Percentiles rank a stretch among this genome's conserved stretches.
These are phyloP conservation scores for Brassica napus DNA, from an alignment of 345 rosid genomes.

Conservation along the genomic window DNA sequence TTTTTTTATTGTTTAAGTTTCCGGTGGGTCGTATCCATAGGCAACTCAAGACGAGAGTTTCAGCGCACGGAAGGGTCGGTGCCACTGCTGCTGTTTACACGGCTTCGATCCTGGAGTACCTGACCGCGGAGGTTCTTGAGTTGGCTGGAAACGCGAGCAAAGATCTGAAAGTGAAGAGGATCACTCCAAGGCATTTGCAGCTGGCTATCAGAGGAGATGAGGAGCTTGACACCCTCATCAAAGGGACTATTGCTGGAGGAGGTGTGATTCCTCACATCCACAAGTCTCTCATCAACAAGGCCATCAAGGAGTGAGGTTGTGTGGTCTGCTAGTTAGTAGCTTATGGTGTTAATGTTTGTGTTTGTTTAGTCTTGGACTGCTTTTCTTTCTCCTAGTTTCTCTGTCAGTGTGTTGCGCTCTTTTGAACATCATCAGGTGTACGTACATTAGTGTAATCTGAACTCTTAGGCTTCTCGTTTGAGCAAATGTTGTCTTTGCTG, in stretches of 20 bases:
- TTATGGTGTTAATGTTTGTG: not conserved
- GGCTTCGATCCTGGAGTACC: conserved; percentile 38
- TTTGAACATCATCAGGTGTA: conserved; percentile 36
- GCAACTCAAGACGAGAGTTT: conserved; percentile 58
- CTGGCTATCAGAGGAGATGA: not conserved
- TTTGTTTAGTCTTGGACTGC: not conserved
- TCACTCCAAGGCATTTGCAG: not conserved
- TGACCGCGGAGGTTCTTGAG: not conserved
- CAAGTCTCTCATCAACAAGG: not conserved
- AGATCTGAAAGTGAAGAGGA: conserved; percentile 3
- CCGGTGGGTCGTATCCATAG: conserved; percentile 83
- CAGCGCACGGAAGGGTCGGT: conserved; percentile 73
- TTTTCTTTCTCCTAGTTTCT: conserved; percentile 12
- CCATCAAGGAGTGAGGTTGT: not conserved
- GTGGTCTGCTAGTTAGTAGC: not conserved
- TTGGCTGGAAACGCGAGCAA: not conserved
- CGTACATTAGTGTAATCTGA: conserved; percentile 33
- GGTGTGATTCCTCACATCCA: conserved; percentile 1
- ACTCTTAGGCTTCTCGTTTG: conserved; percentile 28
- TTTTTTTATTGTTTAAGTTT: conserved; percentile 42
- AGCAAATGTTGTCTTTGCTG: conserved; percentile 16
- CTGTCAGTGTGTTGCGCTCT: conserved; percentile 10
- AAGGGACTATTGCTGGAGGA: not conserved
- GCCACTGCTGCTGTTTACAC: conserved; percentile 86
- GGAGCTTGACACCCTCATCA: not conserved